Base-by-base conservation (phyloP, 768 basidiomycete genomes). In the Tremella fuciformis region DNA sequence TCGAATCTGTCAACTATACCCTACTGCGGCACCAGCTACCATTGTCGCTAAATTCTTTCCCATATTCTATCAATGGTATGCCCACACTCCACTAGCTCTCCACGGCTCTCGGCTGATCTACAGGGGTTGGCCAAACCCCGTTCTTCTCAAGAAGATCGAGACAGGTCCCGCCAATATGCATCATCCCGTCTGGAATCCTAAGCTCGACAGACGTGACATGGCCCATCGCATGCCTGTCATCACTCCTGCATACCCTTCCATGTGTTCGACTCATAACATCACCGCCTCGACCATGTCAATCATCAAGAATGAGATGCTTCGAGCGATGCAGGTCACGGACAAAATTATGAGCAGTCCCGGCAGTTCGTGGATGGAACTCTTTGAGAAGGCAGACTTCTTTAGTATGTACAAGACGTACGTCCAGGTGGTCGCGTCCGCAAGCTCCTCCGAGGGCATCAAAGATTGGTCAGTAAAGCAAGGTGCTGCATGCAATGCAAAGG, bases 141-240 rank as follows among this genome's bases (percentile, higher is more conserved):
- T 98, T n/a, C 82, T 97, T 47, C 79, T 99, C 60, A 94, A 93
- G 78, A 90, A 90, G 77, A 97, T 99, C 47, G 93, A 97, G 77
- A 91, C 92, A 64, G 93, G 93, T 0, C 91, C 91, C 1, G 73
- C 93, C 50, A 88, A 89, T 71, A 89, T 96, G 63, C 84, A 91
- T 69, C 67, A 71, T 60, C 63, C 69, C 24, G 91, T 98, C 1
- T 99, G 96, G 96, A 99, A 99, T 78, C 96, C 96, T 1, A 90
- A 87, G 81, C 60, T 71, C 21, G 69, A 74, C 38, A 53, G 69
- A 8, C 26, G 69, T 62, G 69, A 74, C 63, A 49, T 57, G 58
- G 84, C 89, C n/a, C 96, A 99, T 78, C 84, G 91, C 65, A 98
- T 98, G 96, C 96, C 96, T 13, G 97, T 99, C 71, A 98, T 99